These are phyloP conservation scores for Senna tora DNA, from an alignment of 306 rosid species.

Conservation along the genomic window DNA sequence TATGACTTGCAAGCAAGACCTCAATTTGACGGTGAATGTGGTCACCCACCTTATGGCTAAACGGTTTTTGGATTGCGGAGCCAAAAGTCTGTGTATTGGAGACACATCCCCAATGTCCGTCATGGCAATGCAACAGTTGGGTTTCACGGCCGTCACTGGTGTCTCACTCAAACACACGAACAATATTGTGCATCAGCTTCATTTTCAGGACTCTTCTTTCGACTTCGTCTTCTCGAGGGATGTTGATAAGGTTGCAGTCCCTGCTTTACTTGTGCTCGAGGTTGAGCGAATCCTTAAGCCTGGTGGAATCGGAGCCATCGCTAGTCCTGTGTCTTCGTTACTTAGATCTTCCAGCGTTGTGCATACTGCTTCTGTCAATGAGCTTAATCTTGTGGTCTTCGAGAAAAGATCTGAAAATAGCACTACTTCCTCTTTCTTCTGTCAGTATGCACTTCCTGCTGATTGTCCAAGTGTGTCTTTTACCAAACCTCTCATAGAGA, in stretches of 20 bases:
- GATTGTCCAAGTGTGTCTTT: conserved; percentile 67
- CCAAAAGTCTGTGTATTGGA: conserved; percentile 78
- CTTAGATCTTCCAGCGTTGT: conserved; percentile 74
- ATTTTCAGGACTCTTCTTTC: conserved; percentile 61
- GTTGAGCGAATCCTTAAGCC: conserved; percentile 91
- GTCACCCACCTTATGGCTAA: conserved; percentile 62
- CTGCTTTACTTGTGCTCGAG: conserved; percentile 79
- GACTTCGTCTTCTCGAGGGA: conserved; percentile 80
- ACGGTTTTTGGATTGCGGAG: conserved; percentile 50
- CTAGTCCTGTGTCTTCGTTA: conserved; percentile 76
- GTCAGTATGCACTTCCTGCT: conserved; percentile 57
- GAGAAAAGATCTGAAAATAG: conserved; percentile 56
- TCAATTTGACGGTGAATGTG: conserved; percentile 62
- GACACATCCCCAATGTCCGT: conserved; percentile 63
- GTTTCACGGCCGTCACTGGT: conserved; percentile 59
- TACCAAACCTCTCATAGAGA: conserved; percentile 60
- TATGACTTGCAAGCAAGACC: conserved; percentile 45
- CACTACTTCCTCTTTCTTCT: conserved; percentile 51
- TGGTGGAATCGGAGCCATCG: conserved; percentile 87
- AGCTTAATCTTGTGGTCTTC: conserved; percentile 73
- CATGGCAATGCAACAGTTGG: conserved; percentile 65
- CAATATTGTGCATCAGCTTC: conserved; percentile 53
- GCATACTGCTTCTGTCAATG: conserved; percentile 59
- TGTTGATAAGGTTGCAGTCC: conserved; percentile 66
- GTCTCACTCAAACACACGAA: conserved; percentile 64